These are phyloP conservation scores for Calocybe cyanea DNA, from an alignment of 768 basidiomycete species.

Conservation along the genomic window DNA sequence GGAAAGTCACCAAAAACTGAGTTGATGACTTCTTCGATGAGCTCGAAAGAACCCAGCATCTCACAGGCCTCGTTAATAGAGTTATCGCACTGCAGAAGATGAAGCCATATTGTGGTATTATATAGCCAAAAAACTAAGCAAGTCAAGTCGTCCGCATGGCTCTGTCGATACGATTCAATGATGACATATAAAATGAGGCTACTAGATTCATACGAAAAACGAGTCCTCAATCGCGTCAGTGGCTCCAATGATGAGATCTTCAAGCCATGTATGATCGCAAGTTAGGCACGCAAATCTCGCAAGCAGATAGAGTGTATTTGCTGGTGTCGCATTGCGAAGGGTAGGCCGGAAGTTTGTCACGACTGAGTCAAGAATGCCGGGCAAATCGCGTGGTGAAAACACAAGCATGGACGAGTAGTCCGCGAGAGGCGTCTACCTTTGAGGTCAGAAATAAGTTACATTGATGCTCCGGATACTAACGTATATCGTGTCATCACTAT, in stretches of 20 bases:
- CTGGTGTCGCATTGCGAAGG: constrained; percentile 77
- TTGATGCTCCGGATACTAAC: constrained; percentile 33
- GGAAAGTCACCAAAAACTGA: constrained; percentile 78
- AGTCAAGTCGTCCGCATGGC: constrained; percentile 78
- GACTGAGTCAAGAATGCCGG: constrained; percentile 76
- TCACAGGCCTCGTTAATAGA: constrained; percentile 78
- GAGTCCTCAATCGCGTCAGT: constrained; percentile 90
- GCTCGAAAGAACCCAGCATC: constrained; percentile 75
- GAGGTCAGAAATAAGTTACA: constrained; percentile 2
- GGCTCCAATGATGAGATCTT: constrained; percentile 87
- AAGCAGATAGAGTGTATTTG: constrained; percentile 86
- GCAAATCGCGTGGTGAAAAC: constrained; percentile 77
- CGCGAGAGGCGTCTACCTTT: constrained; percentile 54
- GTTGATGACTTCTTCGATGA: constrained; percentile 90
- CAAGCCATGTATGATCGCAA: constrained; percentile 90
- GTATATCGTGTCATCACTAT: constrained; percentile 36
- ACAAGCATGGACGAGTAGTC: constrained; percentile 91
- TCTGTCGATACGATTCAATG: constrained; percentile 39
- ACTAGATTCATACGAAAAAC: constrained; percentile 69
- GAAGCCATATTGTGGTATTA: constrained; percentile 86
- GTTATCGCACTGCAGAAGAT: constrained; percentile 84
- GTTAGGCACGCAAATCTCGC: constrained; percentile 89
- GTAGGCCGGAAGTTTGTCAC: constrained; percentile 73
- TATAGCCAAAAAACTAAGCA: constrained; percentile 93
- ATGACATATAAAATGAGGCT: constrained; percentile 2